Base-by-base conservation (phyloP, 345 rosid genomes). In the Aurinia saxatilis region DNA sequence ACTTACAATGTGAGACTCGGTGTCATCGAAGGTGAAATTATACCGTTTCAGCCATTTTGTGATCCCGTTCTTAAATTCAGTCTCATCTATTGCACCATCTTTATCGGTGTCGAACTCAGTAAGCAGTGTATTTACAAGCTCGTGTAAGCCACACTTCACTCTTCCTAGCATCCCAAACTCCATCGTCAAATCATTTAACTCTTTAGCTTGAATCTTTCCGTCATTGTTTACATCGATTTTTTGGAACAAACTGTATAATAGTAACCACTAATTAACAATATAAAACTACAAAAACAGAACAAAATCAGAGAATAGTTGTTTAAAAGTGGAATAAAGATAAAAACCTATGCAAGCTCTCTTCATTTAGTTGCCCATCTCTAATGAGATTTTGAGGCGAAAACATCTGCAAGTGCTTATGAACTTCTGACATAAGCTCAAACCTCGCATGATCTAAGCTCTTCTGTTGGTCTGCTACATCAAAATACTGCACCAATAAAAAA, bases 341-440 rank as follows among this genome's bases (percentile, higher is more conserved):
- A 52, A 16, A 68, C 68, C 73, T 69, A 29, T 45, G 17, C 15
- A 62, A 27, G 37, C 58, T 70, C 37, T 62, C 74, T 62, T 55
- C 10, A 53, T 12, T 54, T 62, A 63, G 34, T 49, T 71, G 46
- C 33, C 70, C 65, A 57, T 71, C 8, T 71, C 15, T 33, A 40
- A 64, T 34, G 16, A 71, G 37, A 33, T 8, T 64, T 63, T 64
- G 31, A 7, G 70, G 70, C 3, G 75, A 49, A 40, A 71, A 71
- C 0, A 1, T 33, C 11, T 57, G 66, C 17, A 71, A 40, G 14
- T 71, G 65, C 29, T 57, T 64, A 56, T 63, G 65, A 23, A 64
- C 75, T 63, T 64, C 70, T 34, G 75, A 71, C 70, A 64, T 71
- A 34, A 64, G 66, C 70, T 49, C 70, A 50, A 63, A 71, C 18